These are phyloP conservation scores for Ceratocystis lukuohia DNA, from an alignment of 2,329 filamentous ascomycete genomes.

Conservation along the genomic window DNA sequence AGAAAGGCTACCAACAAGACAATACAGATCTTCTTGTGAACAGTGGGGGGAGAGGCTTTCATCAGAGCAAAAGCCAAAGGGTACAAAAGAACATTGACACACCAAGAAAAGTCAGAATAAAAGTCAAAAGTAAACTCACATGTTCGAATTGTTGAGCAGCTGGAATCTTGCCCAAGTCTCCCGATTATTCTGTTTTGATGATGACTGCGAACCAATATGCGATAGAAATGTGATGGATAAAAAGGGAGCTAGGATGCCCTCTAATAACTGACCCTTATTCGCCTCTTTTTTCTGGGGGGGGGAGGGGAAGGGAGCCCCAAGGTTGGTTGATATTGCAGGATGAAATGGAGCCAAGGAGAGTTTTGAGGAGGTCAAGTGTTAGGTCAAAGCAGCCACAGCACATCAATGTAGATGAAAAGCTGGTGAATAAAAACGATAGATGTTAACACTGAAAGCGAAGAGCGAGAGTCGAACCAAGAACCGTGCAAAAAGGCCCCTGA, in stretches of 20 bases:
- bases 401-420: too few species aligned
- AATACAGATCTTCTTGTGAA: too few species aligned
- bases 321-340: background rate
- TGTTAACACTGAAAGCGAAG: too few species aligned
- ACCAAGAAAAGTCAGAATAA: background rate
- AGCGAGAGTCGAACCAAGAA: background rate
- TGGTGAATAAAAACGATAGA: too few species aligned
- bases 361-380: background rate
- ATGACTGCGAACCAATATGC: slow-evolving; percentile 2
- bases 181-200: background rate
- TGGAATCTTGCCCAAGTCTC: too few species aligned
- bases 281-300: background rate
- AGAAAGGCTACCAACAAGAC: too few species aligned
- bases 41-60: too few species aligned
- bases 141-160: background rate
- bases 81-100: background rate
- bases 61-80: background rate
- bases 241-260: slow-evolving; percentile 3
- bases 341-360: background rate
- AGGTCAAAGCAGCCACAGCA: too few species aligned
- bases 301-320: too few species aligned
- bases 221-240: slow-evolving; percentile 6
- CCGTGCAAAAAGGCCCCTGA: background rate
- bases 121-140: slow-evolving; percentile 2
- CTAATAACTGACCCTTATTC: background rate